Evolutionary conservation across 192 early-diverging fungal species (phyloP), one percentile per base, ranked within the genome.

Genomic region (Piromyces finnis): DNA sequence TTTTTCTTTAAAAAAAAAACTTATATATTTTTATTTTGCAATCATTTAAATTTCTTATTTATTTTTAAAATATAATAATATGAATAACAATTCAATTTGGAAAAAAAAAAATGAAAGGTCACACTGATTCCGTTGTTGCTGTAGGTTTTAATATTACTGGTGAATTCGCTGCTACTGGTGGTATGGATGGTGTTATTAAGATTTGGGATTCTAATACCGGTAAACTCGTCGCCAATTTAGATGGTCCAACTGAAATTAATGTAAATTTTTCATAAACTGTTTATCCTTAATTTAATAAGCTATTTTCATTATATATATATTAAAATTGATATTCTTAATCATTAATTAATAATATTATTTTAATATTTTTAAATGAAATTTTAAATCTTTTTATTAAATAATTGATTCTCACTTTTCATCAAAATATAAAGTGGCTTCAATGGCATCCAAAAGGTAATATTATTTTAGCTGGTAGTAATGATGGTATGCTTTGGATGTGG

Each of bases 401-500:
- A n/a, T n/a, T n/a, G n/a, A n/a, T n/a, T n/a, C n/a, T n/a, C n/a
- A n/a, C n/a, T n/a, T n/a, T n/a, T n/a, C n/a, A n/a, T n/a, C n/a
- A n/a, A n/a, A n/a, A n/a, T n/a, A n/a, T n/a, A n/a, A n/a, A 93
- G 90, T 99, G 96, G 96, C 78, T 98, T 28, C 85, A 93, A 82
- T 99, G 98, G 98, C 98, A 99, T 85, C 95, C 95, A 12, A 90
- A 94, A 81, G 98, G 98, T 79, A 91, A 92, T 80, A 92, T 98
- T 17, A 81, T 99, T 22, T 83, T 99, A 29, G 94, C 94, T n/a
- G 96, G 96, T 28, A 88, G 92, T 35, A 86, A 87, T 77, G 98
- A 98, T 85, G 92, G 90, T 3, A 94, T 94, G 12, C 83, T 98
- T 79, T 99, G 96, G 96, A 98, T 99, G 97, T 98, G 97, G 97